These are phyloP conservation scores for Amaranthus tricolor DNA, from an alignment of 179 eudicot species.

Conservation along the genomic window DNA sequence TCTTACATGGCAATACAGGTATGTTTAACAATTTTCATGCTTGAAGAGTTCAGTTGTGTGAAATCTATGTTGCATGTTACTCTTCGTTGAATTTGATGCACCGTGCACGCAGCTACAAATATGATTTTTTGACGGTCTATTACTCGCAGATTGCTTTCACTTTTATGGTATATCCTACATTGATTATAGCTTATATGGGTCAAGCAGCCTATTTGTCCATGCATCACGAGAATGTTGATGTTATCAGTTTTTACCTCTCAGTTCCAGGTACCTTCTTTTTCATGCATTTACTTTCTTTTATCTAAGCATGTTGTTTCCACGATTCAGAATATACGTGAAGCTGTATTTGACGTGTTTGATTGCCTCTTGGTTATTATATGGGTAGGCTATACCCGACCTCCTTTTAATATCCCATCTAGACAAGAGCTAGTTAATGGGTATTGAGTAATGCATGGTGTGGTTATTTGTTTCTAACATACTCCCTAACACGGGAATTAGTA, in stretches of 20 bases:
- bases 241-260: constrained; percentile 74
- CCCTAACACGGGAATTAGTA: no score
- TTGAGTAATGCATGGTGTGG: no score
- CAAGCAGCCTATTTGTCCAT: constrained; percentile 91
- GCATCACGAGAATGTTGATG: constrained; percentile 63
- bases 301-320: background rate
- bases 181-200: constrained; percentile 90
- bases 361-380: background rate
- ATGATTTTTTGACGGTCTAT: constrained; percentile 13
- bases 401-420: no score
- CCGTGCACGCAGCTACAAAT: background rate
- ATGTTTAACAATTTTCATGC: background rate
- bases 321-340: no score
- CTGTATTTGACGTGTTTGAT: no score
- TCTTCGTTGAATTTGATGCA: background rate
- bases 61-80: no score
- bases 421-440: no score
- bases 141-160: constrained; percentile 85
- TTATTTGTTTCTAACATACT: no score
- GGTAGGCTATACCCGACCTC: no score
- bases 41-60: no score
- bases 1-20: constrained; percentile 90
- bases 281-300: background rate
- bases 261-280: constrained; percentile 65
- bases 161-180: constrained; percentile 84